A percentile compares a stretch with the other conserved stretches of the same genome.
Evolutionary conservation across 192 early-diverging fungal species (phyloP).

Genomic region (Coemansia sp.): DNA sequence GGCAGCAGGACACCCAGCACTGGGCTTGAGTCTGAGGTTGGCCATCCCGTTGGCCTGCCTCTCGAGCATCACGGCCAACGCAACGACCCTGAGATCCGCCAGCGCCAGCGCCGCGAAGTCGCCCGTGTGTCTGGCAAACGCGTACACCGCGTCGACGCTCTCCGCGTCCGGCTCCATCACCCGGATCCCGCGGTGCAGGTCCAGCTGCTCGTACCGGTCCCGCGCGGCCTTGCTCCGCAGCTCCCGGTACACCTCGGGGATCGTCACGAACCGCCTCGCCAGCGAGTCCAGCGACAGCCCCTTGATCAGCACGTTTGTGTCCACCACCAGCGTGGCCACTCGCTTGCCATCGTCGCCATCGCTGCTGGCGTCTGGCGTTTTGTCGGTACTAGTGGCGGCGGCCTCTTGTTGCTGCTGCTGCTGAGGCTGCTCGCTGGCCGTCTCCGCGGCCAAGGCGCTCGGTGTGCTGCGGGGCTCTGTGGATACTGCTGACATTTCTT

Average conservation of each 20-base stretch:
- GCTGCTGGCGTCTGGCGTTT: conserved; percentile 16
- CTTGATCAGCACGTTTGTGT: conserved; percentile 77
- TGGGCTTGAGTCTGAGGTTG: conserved; percentile 73
- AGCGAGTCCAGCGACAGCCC: conserved; percentile 59
- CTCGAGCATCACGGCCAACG: conserved; percentile 86
- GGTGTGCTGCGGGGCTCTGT: neutral
- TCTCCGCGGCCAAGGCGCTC: neutral
- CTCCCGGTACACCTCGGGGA: conserved; percentile 86
- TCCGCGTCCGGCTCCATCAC: conserved; percentile 32
- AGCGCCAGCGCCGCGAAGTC: conserved; percentile 79
- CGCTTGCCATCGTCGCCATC: conserved; percentile 47
- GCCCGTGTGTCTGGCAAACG: conserved; percentile 89
- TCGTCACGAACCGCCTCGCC: conserved; percentile 76
- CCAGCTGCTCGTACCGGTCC: conserved; percentile 46
- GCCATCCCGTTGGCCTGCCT: conserved; percentile 71
- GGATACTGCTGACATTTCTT: neutral
- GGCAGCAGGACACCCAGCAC: conserved; percentile 32
- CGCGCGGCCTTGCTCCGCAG: conserved; percentile 75
- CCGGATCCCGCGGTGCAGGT: conserved; percentile 25
- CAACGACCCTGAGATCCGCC: conserved; percentile 88
- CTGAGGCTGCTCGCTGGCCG: neutral
- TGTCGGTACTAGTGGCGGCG: too few species aligned
- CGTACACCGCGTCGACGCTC: conserved; percentile 63
- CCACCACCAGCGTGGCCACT: conserved; percentile 62
- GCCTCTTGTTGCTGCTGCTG: conserved; percentile 2